Evolutionary conservation across 78 protist genomes (phyloP).

Genomic region (Acrasis kona): DNA sequence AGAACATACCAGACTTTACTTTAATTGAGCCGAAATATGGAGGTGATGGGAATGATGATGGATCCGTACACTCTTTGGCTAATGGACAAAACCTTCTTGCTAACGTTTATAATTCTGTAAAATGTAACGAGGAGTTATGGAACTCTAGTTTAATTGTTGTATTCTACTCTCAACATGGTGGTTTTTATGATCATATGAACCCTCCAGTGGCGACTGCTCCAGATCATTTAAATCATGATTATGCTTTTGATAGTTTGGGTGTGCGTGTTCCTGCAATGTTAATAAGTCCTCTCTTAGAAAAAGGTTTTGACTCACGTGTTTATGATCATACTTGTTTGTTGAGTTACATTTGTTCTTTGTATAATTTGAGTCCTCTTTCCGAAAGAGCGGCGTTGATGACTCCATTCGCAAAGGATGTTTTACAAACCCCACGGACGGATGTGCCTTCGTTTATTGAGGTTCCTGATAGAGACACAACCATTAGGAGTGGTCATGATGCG

Average conservation of each 20-base stretch:
- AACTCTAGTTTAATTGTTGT: constrained; percentile 6
- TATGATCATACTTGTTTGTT: too few species aligned
- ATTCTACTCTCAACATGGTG: constrained; percentile 19
- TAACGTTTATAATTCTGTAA: constrained; percentile 2
- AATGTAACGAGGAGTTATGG: not conserved
- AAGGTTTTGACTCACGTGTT: too few species aligned
- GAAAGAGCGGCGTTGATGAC: too few species aligned
- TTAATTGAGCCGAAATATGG: constrained; percentile 6
- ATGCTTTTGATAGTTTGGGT: not conserved
- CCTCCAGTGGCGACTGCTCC: constrained; percentile 6
- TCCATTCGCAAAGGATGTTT: too few species aligned
- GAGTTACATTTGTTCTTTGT: too few species aligned
- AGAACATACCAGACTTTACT: not conserved
- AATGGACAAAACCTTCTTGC: not conserved
- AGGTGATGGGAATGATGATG: constrained; percentile 12
- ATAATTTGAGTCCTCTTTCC: too few species aligned
- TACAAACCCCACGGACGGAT: too few species aligned
- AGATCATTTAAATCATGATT: not conserved
- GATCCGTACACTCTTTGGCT: constrained; percentile 12
- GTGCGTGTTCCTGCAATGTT: not conserved
- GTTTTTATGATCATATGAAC: constrained; percentile 23
- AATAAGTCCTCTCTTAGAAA: not conserved
- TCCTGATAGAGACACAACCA: too few species aligned
- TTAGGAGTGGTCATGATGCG: too few species aligned
- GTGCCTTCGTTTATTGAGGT: too few species aligned